phyloP scores from a whole-genome alignment of 2,329 filamentous ascomycete genomes.

The Aspergillus ochraceus region DNA sequence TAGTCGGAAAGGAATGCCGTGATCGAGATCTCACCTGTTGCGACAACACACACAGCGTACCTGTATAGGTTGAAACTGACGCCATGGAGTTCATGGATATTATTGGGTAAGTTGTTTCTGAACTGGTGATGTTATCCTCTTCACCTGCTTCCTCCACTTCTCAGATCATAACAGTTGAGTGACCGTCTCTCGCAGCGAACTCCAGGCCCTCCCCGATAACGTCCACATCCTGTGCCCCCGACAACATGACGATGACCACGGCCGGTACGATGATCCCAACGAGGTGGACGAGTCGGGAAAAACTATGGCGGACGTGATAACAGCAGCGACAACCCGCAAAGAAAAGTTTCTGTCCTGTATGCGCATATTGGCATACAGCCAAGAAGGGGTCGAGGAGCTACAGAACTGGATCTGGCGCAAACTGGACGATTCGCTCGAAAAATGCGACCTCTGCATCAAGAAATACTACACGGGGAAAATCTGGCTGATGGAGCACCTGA shows the following conservation, averaged over 20 bases:
- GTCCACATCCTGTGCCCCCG: conserved; percentile 70
- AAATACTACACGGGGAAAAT: conserved; percentile 72
- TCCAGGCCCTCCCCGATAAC: conserved; percentile 46
- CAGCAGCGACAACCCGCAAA: conserved; percentile 57
- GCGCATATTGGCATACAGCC: conserved; percentile 66
- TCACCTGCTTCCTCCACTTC: background rate
- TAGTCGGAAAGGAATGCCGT: conserved; percentile 20
- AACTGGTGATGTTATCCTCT: background rate
- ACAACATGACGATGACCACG: conserved; percentile 60
- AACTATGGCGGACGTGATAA: conserved; percentile 46
- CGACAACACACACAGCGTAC: conserved; percentile 4
- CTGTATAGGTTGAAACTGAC: conserved; percentile 5
- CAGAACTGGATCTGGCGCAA: conserved; percentile 59
- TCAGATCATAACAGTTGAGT: conserved; percentile 13
- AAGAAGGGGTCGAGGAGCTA: conserved; percentile 60
- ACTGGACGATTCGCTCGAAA: conserved; percentile 60
- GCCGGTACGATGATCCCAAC: conserved; percentile 61
- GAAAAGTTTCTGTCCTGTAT: conserved; percentile 67
- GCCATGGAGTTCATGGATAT: conserved; percentile 44
- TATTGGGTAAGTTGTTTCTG: conserved; percentile 38
- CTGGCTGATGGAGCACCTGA: conserved; percentile 61
- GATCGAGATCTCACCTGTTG: conserved; percentile 3
- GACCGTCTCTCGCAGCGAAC: conserved; percentile 32
- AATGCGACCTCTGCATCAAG: conserved; percentile 69
- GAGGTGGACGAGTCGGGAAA: conserved; percentile 50